Evolutionary conservation across 2,329 filamentous ascomycete species (phyloP).

Genomic region (Fusarium armeniacum): DNA sequence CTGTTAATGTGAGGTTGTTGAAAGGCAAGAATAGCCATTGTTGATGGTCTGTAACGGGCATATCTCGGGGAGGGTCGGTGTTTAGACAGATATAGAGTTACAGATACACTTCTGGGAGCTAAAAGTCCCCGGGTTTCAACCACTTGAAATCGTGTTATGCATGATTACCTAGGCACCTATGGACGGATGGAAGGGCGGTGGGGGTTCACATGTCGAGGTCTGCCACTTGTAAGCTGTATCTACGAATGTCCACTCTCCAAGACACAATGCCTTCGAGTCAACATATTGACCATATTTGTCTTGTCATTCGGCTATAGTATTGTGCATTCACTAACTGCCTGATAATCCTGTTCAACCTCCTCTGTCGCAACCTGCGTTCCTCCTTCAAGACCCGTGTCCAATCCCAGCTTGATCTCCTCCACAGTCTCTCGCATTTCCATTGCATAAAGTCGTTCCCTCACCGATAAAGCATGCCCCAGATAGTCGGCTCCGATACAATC

Average conservation of each 20-base stretch:
- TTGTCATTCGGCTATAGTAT: background rate
- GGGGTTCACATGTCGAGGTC: constrained; percentile 18
- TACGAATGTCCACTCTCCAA: background rate
- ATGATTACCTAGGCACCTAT: background rate
- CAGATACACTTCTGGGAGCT: background rate
- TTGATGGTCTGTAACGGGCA: constrained; percentile 9
- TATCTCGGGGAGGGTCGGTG: constrained; percentile 31
- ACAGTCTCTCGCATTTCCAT: constrained; percentile 24
- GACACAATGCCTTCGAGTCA: background rate
- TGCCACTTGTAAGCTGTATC: background rate
- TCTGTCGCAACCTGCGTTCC: background rate
- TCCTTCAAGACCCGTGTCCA: background rate
- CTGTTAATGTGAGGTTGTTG: background rate
- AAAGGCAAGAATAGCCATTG: background rate
- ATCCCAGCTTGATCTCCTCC: background rate
- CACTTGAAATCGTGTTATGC: background rate
- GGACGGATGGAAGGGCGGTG: background rate
- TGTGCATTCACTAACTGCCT: constrained; percentile 9
- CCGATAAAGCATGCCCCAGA: constrained; percentile 27
- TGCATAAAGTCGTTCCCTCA: constrained; percentile 22
- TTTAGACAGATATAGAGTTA: background rate
- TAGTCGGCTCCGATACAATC: constrained; percentile 37
- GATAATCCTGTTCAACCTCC: background rate
- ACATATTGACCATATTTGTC: background rate
- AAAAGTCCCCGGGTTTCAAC: constrained; percentile 27